Evolutionary conservation across 495 filamentous ascomycete genomes (phyloP).

Genomic region (Penicillium manginii): DNA sequence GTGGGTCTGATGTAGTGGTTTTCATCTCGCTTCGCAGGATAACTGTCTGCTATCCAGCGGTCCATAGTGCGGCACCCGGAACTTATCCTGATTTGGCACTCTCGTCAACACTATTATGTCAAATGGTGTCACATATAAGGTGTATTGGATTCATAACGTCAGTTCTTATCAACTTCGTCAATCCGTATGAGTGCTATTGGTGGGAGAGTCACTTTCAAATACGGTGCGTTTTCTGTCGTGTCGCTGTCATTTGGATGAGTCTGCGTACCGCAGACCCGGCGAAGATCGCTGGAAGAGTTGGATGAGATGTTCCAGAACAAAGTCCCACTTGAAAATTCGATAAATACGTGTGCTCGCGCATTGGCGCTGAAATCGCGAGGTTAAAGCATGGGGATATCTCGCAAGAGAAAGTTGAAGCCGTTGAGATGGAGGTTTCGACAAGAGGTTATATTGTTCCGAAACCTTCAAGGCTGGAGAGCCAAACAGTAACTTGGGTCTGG

Average conservation of each 20-base stretch:
- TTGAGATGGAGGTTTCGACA: neutral
- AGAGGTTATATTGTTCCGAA: neutral
- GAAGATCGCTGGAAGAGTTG: constrained; percentile 2
- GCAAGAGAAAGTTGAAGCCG: neutral
- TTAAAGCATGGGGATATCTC: neutral
- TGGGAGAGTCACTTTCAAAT: neutral
- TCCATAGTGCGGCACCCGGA: too few species aligned
- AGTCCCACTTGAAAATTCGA: neutral
- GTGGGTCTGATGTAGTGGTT: too few species aligned
- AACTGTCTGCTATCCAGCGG: too few species aligned
- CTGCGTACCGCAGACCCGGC: neutral
- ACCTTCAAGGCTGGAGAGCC: too few species aligned
- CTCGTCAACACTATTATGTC: too few species aligned
- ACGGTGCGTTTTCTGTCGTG: neutral
- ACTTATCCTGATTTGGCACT: too few species aligned
- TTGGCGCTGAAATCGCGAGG: neutral
- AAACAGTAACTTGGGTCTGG: too few species aligned
- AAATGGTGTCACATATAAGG: too few species aligned
- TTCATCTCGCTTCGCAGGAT: too few species aligned
- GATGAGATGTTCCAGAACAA: constrained; percentile 6
- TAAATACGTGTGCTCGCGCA: neutral
- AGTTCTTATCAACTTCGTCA: constrained; percentile 3
- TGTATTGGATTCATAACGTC: constrained; percentile 1
- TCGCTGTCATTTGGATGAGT: neutral
- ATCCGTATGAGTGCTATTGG: neutral